Conservation (phyloP, 345 rosid species). For the Rhodomyrtus tomentosa region DNA sequence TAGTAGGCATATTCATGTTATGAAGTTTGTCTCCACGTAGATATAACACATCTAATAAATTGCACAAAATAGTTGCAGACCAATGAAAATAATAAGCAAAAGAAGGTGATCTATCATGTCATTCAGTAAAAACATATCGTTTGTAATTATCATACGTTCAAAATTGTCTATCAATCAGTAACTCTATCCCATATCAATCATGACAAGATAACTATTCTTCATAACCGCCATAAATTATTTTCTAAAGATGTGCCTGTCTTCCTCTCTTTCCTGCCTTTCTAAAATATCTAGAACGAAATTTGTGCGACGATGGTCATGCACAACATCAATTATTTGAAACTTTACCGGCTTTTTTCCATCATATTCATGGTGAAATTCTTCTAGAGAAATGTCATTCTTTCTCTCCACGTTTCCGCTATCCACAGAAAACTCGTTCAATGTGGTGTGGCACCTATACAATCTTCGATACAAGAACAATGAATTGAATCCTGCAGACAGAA, state of each 20-base stretch:
- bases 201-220: not conserved
- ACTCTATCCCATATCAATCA: not conserved
- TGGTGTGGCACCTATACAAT: slow-evolving; percentile 70
- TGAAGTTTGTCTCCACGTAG: not conserved
- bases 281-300: not conserved
- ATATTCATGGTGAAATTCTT: slow-evolving; percentile 43
- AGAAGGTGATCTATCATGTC: not conserved
- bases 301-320: not conserved
- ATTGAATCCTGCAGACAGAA: slow-evolving; percentile 49
- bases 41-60: not conserved
- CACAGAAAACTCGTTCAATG: slow-evolving; percentile 51
- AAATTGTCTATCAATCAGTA: not conserved
- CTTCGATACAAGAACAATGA: slow-evolving; percentile 79
- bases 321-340: not conserved
- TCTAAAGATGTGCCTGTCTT: not conserved
- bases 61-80: not conserved
- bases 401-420: slow-evolving; percentile 70
- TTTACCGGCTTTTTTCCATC: slow-evolving; percentile 72
- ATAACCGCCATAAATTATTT: not conserved
- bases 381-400: slow-evolving; percentile 35
- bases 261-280: not conserved
- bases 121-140: not conserved
- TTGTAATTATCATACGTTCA: not conserved
- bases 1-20: not conserved
- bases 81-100: not conserved